Base-by-base conservation (phyloP, 139 green algal species). In the Raphidocelis subcapitata region DNA sequence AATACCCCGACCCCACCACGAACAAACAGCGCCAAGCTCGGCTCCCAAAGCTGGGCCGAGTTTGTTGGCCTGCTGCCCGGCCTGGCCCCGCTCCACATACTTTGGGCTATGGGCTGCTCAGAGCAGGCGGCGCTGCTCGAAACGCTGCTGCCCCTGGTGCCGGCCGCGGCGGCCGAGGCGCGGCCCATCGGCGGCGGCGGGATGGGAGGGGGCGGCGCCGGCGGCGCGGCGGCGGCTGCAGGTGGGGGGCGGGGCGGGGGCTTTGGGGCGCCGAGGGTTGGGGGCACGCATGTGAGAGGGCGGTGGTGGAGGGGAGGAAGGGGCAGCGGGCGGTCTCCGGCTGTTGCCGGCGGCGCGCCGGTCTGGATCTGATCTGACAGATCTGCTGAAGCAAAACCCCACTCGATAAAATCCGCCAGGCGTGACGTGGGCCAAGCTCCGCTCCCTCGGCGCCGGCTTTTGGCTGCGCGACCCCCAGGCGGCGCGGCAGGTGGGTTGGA, bases 401-500 rank as follows among this genome's bases (percentile, higher is more conserved):
- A n/a, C n/a, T n/a, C n/a, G n/a, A n/a, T n/a, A n/a, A n/a, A n/a
- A n/a, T n/a, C n/a, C n/a, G n/a, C n/a, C n/a, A n/a, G n/a, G n/a
- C n/a, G n/a, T n/a, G n/a, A n/a, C n/a, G n/a, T 97, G 92, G 92
- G 60, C 61, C 15, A 69, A 69, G 56, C 62, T 94, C 60, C 83
- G 85, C 2, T 65, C 71, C 14, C 29, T 88, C 12, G 93, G 93
- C 16, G 92, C 83, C 12, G 93, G 89, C 24, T 91, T 96, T 66
- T 98, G 93, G 93, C 82, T 98, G 35, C 79, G 69, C 2, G 85
- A 95, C 41, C 29, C 37, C 2, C 23, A 32, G 24, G 49, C 67
- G 10, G 41, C 79, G 23, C 52, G 57, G 8, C 41, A 49, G 41
- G 41, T 49, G 41, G 41, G 41, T 8, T 12, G 41, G 41, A 12